Conservation (phyloP, 1,284 basidiomycete genomes). For the Heterobasidion occidentale region DNA sequence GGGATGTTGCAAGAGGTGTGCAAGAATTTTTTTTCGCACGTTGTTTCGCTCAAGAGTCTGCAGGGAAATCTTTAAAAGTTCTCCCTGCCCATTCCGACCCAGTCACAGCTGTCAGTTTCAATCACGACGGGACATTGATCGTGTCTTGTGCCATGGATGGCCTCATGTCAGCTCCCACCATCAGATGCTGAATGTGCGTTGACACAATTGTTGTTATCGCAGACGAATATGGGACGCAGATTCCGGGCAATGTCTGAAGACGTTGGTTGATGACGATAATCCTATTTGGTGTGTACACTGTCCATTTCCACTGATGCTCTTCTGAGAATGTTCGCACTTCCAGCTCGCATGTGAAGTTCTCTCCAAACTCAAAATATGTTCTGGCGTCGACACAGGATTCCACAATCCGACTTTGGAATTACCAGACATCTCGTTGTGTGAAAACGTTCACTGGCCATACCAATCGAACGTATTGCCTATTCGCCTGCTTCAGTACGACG, state of each 20-base stretch:
- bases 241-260: slow-evolving; percentile 96
- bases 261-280: slow-evolving; percentile 92
- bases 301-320: slow-evolving; percentile 1
- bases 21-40: background rate
- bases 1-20: slow-evolving; percentile 90
- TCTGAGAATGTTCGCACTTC: slow-evolving; percentile 1
- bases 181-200: background rate
- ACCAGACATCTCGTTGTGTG: slow-evolving; percentile 84
- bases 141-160: slow-evolving; percentile 95
- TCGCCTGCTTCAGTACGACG: slow-evolving; percentile 51
- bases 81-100: slow-evolving; percentile 96
- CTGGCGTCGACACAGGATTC: slow-evolving; percentile 89
- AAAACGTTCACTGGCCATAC: slow-evolving; percentile 87
- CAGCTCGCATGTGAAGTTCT: slow-evolving; percentile 83
- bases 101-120: slow-evolving; percentile 90
- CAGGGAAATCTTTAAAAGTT: slow-evolving; percentile 72
- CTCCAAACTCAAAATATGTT: slow-evolving; percentile 86
- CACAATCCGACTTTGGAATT: slow-evolving; percentile 91
- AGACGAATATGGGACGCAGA: slow-evolving; percentile 97
- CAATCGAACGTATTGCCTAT: slow-evolving; percentile 74
- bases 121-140: slow-evolving; percentile 89
- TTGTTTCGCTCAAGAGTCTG: background rate
- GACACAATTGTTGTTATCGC: slow-evolving; percentile 23
- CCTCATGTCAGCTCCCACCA: slow-evolving; percentile 66
- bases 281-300: slow-evolving; percentile 69